Evolutionary conservation across 768 basidiomycete species (phyloP), one percentile per base, ranked within the genome.

Genomic region (Ramaria sp.): DNA sequence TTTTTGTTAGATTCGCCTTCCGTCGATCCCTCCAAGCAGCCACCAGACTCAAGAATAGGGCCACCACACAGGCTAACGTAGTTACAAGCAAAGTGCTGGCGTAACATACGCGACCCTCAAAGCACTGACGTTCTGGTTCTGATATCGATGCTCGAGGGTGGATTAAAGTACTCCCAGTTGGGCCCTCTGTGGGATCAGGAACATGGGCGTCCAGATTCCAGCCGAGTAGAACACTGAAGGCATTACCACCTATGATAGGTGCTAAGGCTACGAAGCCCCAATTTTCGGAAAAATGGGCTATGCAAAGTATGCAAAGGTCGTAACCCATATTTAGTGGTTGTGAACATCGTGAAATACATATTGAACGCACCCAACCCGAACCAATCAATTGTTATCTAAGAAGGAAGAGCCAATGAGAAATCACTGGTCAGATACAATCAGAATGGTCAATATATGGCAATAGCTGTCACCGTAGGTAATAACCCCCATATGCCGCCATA

Each of bases 191-290:
- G 34, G 34, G 9, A 17, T 1, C 4, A 30, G 34, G 39, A 27
- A 56, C n/a, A 62, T 94, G 87, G 2, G 82, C 74, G 62, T 95
- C 92, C 30, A 92, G 76, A 62, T 89, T 85, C 49, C 72, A 74
- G 5, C 91, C 92, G 63, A 93, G 93, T 45, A 83, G 72, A 51
- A 94, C 62, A n/a, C 88, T 91, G 67, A 91, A 88, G 1, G 91
- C 46, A 69, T 93, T 94, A 0, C 86, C 86, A 4, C 84, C 88
- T 6, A 84, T 17, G 13, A 71, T 64, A 1, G 92, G 89, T 0
- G 86, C 78, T 49, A 90, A 69, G 19, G 81, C 79, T 24, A 87
- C 73, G 65, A 78, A 88, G 10, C 91, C 91, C 86, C 85, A 91
- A 69, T 93, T 93, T 70, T 92, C 85, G 0, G 83, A 84, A 62